These are phyloP conservation scores for Metschnikowia orientalis DNA, from an alignment of 805 yeast genomes.

Conservation along the genomic window DNA sequence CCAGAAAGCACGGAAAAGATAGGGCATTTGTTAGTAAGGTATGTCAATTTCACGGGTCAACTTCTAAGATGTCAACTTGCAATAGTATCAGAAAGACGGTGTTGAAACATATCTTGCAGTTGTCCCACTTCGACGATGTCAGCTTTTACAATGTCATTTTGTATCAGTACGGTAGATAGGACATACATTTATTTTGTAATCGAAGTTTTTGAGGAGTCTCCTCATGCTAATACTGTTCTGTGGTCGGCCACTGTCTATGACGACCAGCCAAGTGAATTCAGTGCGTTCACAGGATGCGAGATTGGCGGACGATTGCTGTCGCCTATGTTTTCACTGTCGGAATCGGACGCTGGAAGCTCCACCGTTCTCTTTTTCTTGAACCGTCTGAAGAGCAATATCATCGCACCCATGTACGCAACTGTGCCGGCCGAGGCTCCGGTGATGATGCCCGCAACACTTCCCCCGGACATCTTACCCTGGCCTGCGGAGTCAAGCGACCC, in stretches of 20 bases:
- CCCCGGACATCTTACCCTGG: constrained; percentile 21
- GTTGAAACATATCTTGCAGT: too few relatives aligned
- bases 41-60: too few relatives aligned
- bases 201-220: too few relatives aligned
- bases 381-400: constrained; percentile 52
- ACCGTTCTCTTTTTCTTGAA: constrained; percentile 41
- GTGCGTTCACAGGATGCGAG: constrained; percentile 65
- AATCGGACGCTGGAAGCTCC: constrained; percentile 39
- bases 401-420: constrained; percentile 54
- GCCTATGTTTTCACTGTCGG: constrained; percentile 33
- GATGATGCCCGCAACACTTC: constrained; percentile 68
- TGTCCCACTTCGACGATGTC: too few relatives aligned
- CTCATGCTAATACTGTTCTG: not conserved
- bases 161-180: too few relatives aligned
- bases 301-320: constrained; percentile 35
- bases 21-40: too few relatives aligned
- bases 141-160: too few relatives aligned
- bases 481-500: constrained; percentile 34
- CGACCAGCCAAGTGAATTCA: constrained; percentile 72
- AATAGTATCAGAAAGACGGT: too few relatives aligned
- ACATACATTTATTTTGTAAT: too few relatives aligned
- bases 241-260: constrained; percentile 1
- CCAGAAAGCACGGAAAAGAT: too few relatives aligned
- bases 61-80: too few relatives aligned
- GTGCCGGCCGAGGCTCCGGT: constrained; percentile 83